Conservation (phyloP, 2,329 filamentous ascomycete species). For the Sporothrix variecibatus region DNA sequence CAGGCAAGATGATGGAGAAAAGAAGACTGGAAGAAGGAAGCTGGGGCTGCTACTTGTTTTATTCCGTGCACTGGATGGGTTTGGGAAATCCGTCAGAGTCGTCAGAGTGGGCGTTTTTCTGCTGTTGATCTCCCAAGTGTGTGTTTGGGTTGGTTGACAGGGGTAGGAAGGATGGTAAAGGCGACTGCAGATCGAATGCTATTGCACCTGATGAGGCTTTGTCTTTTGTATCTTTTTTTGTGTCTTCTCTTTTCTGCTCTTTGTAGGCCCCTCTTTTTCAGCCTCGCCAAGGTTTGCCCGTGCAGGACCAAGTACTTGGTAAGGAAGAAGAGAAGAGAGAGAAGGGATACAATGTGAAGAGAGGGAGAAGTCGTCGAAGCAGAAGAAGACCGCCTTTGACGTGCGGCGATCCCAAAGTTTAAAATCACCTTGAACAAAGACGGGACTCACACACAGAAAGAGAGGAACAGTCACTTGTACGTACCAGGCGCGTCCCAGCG, state of each 20-base stretch:
- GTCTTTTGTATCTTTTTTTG: not conserved
- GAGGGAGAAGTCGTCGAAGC: not conserved
- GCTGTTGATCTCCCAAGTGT: not conserved
- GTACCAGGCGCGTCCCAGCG: not conserved
- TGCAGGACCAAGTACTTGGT: not conserved
- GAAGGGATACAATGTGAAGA: not conserved
- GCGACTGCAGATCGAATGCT: not conserved
- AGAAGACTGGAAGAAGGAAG: not conserved
- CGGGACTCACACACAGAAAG: too few species aligned
- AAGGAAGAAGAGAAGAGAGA: not conserved
- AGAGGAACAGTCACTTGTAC: too few species aligned
- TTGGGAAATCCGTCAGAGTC: not conserved
- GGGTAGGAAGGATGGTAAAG: not conserved
- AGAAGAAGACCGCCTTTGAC: not conserved
- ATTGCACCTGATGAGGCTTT: not conserved
- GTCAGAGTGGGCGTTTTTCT: not conserved
- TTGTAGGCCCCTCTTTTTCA: constrained; percentile 7
- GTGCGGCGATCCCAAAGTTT: not conserved
- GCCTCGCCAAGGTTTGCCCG: constrained; percentile 3
- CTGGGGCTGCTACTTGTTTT: not conserved
- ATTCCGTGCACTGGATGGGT: not conserved
- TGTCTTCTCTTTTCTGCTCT: not conserved
- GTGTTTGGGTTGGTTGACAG: not conserved
- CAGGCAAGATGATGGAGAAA: not conserved
- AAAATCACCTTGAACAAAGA: not conserved